Conservation (phyloP, 495 filamentous ascomycete species). For the Penicillium waksmanii region DNA sequence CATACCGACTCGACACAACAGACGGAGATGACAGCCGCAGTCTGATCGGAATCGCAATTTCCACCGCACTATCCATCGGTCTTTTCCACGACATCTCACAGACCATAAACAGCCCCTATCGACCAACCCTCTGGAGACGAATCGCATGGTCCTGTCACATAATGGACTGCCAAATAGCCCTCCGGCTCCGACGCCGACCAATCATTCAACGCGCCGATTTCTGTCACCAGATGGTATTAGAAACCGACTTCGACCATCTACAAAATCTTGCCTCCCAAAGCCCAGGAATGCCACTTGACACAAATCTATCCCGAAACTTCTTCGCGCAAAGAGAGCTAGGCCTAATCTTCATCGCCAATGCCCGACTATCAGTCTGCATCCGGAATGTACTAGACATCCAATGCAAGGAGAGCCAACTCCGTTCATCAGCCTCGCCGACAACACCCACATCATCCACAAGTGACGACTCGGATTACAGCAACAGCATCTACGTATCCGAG, state of each 20-base stretch:
- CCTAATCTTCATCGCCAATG: conserved; percentile 18
- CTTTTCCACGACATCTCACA: conserved; percentile 16
- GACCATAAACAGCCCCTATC: conserved; percentile 2
- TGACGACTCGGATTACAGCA: background rate
- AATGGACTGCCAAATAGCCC: conserved; percentile 21
- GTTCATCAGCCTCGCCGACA: background rate
- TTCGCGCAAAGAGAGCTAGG: conserved; percentile 17
- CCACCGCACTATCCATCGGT: conserved; percentile 17
- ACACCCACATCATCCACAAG: conserved; percentile 5
- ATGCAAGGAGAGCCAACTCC: conserved; percentile 6
- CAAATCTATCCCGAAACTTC: conserved; percentile 2
- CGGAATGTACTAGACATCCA: conserved; percentile 22
- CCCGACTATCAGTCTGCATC: conserved; percentile 21
- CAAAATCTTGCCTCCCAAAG: background rate
- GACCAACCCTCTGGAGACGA: conserved; percentile 19
- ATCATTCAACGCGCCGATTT: conserved; percentile 17
- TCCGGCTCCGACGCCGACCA: conserved; percentile 19
- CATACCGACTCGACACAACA: conserved; percentile 19
- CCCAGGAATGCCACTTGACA: background rate
- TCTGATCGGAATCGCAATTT: conserved; percentile 19
- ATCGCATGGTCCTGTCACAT: conserved; percentile 30
- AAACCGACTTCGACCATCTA: conserved; percentile 20
- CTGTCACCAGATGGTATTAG: conserved; percentile 12
- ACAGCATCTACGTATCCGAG: conserved; percentile 14
- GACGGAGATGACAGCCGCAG: conserved; percentile 24